Evolutionary conservation across 1,284 basidiomycete species (phyloP), one percentile per base, ranked within the genome.

Genomic region (Cutaneotrichosporon daszewskae): DNA sequence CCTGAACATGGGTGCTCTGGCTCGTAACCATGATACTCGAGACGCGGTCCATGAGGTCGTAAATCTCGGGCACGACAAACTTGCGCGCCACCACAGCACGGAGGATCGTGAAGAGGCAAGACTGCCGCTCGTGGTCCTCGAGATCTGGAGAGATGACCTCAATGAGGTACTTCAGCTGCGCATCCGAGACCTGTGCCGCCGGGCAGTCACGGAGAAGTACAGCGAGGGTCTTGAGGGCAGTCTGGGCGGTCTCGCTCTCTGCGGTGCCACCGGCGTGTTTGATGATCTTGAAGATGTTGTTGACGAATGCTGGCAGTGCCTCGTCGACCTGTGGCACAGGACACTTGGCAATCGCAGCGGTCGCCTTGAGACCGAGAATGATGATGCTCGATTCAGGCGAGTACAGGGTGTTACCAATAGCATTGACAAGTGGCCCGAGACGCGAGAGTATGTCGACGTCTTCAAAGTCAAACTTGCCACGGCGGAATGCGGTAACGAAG

Each of bases 1-100:
- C 92, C 60, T 92, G 90, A 8, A 95, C 90, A 55, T 88, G 85
- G 0, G 82, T 70, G 11, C 88, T 88, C 69, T 98, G 94, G 57
- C 81, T 91, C 9, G 90, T 95, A 31, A 99, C 89, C 77, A 96
- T 84, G 60, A 96, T 82, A 60, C 90, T 84, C 2, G 88, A 83
- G n/a, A 98, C 83, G 53, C 84, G 84, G 53, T 90, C 87, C 92
- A 98, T 97, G 31, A 95, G 74, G 66, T 98, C 92, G 75, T 99
- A 98, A 40, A 99, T 84, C 69, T 98, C 95, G 1, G 89, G 87
- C 1, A 95, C 88, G 32, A 97, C 84, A 52, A 98, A 87, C 59
- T 86, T 87, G 24, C 92, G 82, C 4, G 84, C 76, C 16, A 98
- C 83, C 56, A 98, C 88, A 10, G 91, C 86, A n/a, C 90, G 83